Evolutionary conservation across 2,329 filamentous ascomycete genomes (phyloP), one percentile per base, ranked within the genome.

Genomic region (Clarireedia sp.): DNA sequence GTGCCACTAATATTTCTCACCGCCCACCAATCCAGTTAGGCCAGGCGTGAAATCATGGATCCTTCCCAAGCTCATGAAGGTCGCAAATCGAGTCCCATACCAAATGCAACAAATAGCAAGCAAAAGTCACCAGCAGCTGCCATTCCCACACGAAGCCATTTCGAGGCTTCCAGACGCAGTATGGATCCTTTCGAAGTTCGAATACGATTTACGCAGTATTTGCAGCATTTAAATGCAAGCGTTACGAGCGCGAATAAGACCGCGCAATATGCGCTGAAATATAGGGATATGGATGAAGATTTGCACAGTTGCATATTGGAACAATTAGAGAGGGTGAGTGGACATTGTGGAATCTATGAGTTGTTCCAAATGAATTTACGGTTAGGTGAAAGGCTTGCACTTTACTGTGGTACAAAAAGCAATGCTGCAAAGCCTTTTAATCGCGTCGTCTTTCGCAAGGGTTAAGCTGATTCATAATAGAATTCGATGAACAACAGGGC

Each of bases 301-400:
- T 75, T 99, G 64, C 94, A 99, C 71, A 95, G 89, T 19, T 99
- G 95, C 72, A 97, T 99, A 66, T 74, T 99, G 44, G 94, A 99
- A 73, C 92, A 97, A 71, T 79, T 99, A 29, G 92, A 97, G 71
- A 81, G 83, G 66, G 89, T 90, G 70, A 62, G 76, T 69, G n/a
- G 23, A 6, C 23, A 1, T 33, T 29, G 17, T 16, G 9, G 16
- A 21, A 26, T n/a, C 10, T 2, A 19, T 24, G 38, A 17, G 9
- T 21, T 10, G 16, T 9, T 3, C 17, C 2, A 16, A 45, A 3
- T 26, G 19, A 2, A 7, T 19, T 4, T 51, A 2, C 6, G 16
- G 10, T 12, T 33, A 2, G 3, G 29, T 12, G 29, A 9, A 33
- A 33, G 9, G 12, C 29, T 33, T 12, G 29, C 29, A 10, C 10